These are phyloP conservation scores for Alternaria sp. DNA, from an alignment of 2,329 filamentous ascomycete genomes.

Conservation along the genomic window DNA sequence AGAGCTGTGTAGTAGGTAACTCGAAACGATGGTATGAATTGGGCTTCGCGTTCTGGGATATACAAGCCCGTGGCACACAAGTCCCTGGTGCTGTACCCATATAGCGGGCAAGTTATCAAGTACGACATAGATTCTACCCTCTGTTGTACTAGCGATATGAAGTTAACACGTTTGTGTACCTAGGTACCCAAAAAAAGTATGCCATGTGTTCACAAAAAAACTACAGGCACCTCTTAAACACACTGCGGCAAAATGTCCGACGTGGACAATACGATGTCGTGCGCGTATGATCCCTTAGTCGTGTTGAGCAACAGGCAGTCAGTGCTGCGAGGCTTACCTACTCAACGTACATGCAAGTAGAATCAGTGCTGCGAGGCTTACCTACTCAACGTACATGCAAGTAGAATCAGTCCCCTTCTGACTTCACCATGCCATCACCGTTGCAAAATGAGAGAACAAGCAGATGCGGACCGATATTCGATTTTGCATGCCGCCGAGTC, in stretches of 20 bases:
- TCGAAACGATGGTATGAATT: not conserved
- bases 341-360: not conserved
- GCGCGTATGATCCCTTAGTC: not conserved
- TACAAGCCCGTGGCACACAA: not conserved
- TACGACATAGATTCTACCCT: not conserved
- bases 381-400: not conserved
- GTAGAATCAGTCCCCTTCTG: not conserved
- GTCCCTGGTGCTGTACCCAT: not conserved
- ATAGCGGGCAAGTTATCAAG: not conserved
- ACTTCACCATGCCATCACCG: not conserved
- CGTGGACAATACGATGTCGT: not conserved
- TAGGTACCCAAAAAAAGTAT: not conserved
- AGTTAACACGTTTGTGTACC: not conserved
- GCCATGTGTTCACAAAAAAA: not conserved
- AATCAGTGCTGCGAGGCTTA: not conserved
- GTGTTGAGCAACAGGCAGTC: too few relatives aligned
- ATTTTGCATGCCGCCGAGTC: not conserved
- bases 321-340: too few relatives aligned
- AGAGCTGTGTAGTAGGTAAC: not conserved
- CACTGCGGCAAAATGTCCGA: not conserved
- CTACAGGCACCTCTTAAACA: not conserved
- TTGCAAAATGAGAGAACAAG: not conserved
- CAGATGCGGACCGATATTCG: conserved; percentile 2
- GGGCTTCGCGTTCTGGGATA: not conserved
- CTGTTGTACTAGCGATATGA: not conserved